Conservation (phyloP, 176 grass and related monocot genomes). For the Pontederia crassipes region DNA sequence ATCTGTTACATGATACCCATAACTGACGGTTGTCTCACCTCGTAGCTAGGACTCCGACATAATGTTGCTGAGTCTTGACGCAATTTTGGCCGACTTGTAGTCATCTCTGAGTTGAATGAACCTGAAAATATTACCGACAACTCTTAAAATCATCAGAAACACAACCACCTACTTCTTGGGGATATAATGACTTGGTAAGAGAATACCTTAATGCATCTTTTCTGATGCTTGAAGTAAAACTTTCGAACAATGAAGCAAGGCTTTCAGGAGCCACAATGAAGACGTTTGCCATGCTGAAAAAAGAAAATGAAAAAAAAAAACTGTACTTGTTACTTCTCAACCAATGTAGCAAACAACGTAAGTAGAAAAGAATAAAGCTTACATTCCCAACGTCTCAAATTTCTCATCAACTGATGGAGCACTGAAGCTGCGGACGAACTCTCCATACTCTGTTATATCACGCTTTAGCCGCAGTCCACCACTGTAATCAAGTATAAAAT, state of each 20-base stretch:
- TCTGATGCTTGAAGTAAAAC: slow-evolving; percentile 70
- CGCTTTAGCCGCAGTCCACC: slow-evolving; percentile 92
- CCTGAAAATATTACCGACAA: slow-evolving; percentile 31
- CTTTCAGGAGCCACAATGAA: slow-evolving; percentile 99
- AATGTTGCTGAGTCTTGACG: slow-evolving; percentile 78
- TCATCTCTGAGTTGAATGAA: slow-evolving; percentile 98
- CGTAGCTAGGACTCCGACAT: slow-evolving; percentile 40
- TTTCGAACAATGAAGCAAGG: slow-evolving; percentile 87
- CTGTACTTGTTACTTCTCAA: background rate
- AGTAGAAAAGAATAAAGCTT: slow-evolving; percentile 28
- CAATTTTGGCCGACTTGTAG: slow-evolving; percentile 86
- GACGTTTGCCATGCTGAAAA: slow-evolving; percentile 81
- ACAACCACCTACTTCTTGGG: background rate
- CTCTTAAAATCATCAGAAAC: background rate
- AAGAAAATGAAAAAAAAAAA: background rate
- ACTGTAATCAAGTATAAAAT: slow-evolving; percentile 29
- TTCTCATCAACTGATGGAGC: slow-evolving; percentile 96
- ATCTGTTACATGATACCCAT: too few species aligned
- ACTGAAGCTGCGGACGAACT: slow-evolving; percentile 96
- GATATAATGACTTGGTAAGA: too few species aligned
- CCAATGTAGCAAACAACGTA: background rate
- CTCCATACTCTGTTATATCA: slow-evolving; percentile 98
- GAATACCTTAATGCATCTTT: slow-evolving; percentile 83
- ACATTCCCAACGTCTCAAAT: slow-evolving; percentile 97
- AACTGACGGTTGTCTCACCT: too few species aligned